These are phyloP conservation scores for Tulasnella sp. DNA, from an alignment of 768 basidiomycete genomes.

Conservation along the genomic window DNA sequence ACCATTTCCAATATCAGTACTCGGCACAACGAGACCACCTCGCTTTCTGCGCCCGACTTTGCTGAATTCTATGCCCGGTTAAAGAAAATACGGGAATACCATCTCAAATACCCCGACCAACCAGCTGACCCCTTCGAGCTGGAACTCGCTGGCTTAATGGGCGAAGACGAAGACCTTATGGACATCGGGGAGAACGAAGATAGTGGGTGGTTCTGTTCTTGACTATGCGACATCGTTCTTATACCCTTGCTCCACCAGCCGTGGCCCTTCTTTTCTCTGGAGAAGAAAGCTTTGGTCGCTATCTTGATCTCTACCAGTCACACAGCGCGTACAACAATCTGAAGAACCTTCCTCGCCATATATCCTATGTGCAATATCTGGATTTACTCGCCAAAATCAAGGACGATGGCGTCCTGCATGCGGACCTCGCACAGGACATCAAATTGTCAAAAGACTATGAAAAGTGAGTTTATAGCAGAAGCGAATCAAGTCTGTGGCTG, in stretches of 20 bases:
- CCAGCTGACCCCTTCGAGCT: conserved; percentile 74
- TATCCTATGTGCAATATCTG: conserved; percentile 91
- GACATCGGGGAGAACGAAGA: conserved; percentile 70
- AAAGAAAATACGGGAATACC: conserved; percentile 93
- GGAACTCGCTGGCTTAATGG: conserved; percentile 76
- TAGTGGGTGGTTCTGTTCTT: conserved; percentile 50
- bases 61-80: conserved; percentile 95
- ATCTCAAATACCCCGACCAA: conserved; percentile 92
- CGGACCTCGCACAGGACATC: conserved; percentile 63
- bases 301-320: conserved; percentile 85
- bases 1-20: not conserved
- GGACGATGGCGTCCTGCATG: conserved; percentile 52
- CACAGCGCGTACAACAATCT: conserved; percentile 89
- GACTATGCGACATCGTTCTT: not conserved
- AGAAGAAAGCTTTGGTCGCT: conserved; percentile 92
- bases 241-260: conserved; percentile 42
- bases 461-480: conserved; percentile 46
- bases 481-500: not conserved
- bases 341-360: conserved; percentile 73
- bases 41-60: conserved; percentile 47
- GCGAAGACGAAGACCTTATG: conserved; percentile 69
- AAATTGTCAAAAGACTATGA: conserved; percentile 74
- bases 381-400: conserved; percentile 72
- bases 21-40: conserved; percentile 18
- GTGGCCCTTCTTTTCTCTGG: conserved; percentile 88